phyloP scores from a whole-genome alignment of 2,329 filamentous ascomycete genomes.

The Metarhizium anisopliae region DNA sequence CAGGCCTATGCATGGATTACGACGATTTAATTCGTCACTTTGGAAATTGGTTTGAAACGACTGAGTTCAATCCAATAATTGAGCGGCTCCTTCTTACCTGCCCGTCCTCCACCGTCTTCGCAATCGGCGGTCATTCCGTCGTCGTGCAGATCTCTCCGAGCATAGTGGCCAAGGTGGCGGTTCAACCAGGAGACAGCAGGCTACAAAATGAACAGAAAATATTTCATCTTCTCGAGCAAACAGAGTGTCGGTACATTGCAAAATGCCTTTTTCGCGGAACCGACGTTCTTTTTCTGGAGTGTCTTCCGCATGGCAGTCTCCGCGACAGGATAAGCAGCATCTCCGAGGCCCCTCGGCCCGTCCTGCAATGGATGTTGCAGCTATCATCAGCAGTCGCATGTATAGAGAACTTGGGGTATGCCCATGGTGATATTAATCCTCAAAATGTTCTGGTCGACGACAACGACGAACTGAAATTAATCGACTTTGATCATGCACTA shows the following conservation, averaged over 20 bases:
- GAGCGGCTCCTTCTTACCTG: conserved; percentile 7
- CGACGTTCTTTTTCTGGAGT: conserved; percentile 12
- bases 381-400: conserved; percentile 7
- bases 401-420: conserved; percentile 9
- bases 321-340: conserved; percentile 7
- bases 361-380: conserved; percentile 11
- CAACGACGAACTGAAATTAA: conserved; percentile 10
- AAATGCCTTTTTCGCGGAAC: conserved; percentile 5
- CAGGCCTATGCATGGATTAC: too few relatives aligned
- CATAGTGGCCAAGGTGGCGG: conserved; percentile 11
- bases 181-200: conserved; percentile 9
- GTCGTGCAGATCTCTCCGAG: conserved; percentile 9
- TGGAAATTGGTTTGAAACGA: too few relatives aligned
- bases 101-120: conserved; percentile 9
- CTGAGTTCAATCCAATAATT: conserved; percentile 7
- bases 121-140: conserved; percentile 11
- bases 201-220: conserved; percentile 9
- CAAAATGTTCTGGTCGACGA: conserved; percentile 11
- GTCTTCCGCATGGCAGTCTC: conserved; percentile 8
- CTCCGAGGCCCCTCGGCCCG: not conserved
- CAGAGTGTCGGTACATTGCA: conserved; percentile 6
- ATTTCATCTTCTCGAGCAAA: conserved; percentile 8
- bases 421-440: conserved; percentile 12
- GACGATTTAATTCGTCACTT: too few relatives aligned
- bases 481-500: conserved; percentile 12